Evolutionary conservation across 495 filamentous ascomycete genomes (phyloP).

Genomic region (Penicillium cataractarum): DNA sequence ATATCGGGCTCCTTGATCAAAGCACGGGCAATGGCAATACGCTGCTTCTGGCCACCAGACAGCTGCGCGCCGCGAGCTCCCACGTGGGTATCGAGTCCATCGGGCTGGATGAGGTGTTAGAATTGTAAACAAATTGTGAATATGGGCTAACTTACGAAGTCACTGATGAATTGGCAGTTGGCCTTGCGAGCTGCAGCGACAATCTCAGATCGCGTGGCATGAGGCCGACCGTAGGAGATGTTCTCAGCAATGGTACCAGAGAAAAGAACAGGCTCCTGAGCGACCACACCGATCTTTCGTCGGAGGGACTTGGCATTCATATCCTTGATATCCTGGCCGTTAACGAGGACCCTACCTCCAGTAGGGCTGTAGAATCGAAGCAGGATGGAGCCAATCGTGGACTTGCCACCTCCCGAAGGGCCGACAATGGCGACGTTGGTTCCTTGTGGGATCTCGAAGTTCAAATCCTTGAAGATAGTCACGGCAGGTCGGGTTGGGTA

Average conservation of each 20-base stretch:
- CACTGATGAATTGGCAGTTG: conserved; percentile 96
- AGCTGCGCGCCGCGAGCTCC: conserved; percentile 92
- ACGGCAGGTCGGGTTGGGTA: conserved; percentile 93
- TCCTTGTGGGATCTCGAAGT: conserved; percentile 89
- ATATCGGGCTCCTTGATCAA: conserved; percentile 96
- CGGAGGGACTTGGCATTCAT: conserved; percentile 97
- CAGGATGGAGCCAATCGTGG: conserved; percentile 85
- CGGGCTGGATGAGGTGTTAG: conserved; percentile 57
- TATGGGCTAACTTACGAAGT: conserved; percentile 64
- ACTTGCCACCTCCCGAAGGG: conserved; percentile 92
- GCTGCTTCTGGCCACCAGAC: conserved; percentile 95
- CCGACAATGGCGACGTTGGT: conserved; percentile 96
- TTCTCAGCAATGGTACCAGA: conserved; percentile 96
- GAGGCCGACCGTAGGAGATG: conserved; percentile 88
- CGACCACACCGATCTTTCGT: conserved; percentile 90
- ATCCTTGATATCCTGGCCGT: conserved; percentile 76
- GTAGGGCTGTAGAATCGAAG: conserved; percentile 90
- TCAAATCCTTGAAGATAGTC: conserved; percentile 82
- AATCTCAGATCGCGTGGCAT: conserved; percentile 78
- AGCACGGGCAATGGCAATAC: conserved; percentile 94
- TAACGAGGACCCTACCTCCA: conserved; percentile 76
- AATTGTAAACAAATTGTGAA: conserved; percentile 9
- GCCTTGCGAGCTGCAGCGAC: conserved; percentile 85
- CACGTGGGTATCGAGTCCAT: conserved; percentile 91
- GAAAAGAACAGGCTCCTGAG: conserved; percentile 95